Evolutionary conservation across 352 stramenopile species (phyloP), one percentile per base, ranked within the genome.

Genomic region (Thraustochytrium sp.): DNA sequence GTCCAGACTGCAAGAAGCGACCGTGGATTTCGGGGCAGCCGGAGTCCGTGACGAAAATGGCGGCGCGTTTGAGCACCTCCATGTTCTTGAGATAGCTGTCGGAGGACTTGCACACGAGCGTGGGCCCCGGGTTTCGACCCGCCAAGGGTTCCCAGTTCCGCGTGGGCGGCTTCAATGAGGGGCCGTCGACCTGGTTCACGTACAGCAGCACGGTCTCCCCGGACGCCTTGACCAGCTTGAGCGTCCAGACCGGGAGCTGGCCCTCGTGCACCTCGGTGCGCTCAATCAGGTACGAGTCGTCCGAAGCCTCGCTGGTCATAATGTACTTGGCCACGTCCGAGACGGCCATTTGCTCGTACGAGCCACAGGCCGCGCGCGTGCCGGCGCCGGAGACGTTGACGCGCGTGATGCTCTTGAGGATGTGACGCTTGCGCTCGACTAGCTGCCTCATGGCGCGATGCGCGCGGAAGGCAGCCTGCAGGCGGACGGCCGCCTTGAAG

Each of bases 21-120:
- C 68, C 68, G 26, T 80, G 48, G 40, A 80, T 31, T 26, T 80
- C 46, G 8, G 42, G 13, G 16, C 31, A 46, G 9, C 68, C 68
- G 5, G 48, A 61, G 53, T 80, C 68, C 37, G 68, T 63, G 16
- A 80, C 26, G 29, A 80, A 42, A 26, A 80, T 13, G 4, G 68
- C 68, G 23, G 26, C 68, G 44, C 68, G 42, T 26, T 80, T 46
- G 44, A 80, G 76, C 0, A 65, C n/a, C 51, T 46, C 31, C 68
- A 80, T 80, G 44, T 80, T 13, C 9, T 80, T 46, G 21, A 80
- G 51, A 31, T 80, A 80, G 51, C 44, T 63, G 18, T 80, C 68
- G 13, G 34, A 55, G 23, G 68, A 48, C 44, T 63, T 68, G 34
- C 68, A 80, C 1, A 55, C n/a, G 23, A 80, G 31, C 31, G 40